phyloP scores from a whole-genome alignment of 805 yeast species.

The Vanderwaltozyma yarrowii region DNA sequence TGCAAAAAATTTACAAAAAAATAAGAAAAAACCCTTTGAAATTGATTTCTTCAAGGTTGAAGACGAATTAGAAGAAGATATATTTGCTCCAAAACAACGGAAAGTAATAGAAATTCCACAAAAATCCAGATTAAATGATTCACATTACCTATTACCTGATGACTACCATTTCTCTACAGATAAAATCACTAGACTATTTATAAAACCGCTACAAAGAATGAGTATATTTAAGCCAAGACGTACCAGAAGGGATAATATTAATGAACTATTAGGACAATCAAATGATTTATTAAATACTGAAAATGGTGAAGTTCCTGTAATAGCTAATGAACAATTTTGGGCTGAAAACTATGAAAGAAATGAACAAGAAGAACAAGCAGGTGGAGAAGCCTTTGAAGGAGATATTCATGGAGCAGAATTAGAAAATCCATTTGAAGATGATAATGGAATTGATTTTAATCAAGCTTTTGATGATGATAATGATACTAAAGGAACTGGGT shows the following conservation, averaged over 20 bases:
- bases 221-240: slow-evolving; percentile 22
- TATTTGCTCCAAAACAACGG: slow-evolving; percentile 33
- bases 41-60: slow-evolving; percentile 37
- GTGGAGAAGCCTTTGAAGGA: slow-evolving; percentile 14
- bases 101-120: slow-evolving; percentile 33
- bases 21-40: slow-evolving; percentile 28
- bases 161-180: slow-evolving; percentile 65
- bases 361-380: slow-evolving; percentile 29
- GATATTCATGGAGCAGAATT: slow-evolving; percentile 15
- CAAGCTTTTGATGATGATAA: slow-evolving; percentile 28
- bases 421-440: slow-evolving; percentile 31
- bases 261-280: not conserved
- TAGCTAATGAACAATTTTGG: slow-evolving; percentile 62
- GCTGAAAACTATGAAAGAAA: slow-evolving; percentile 47
- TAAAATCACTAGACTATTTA: slow-evolving; percentile 53
- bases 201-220: slow-evolving; percentile 49
- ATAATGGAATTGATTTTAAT: slow-evolving; percentile 26
- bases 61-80: slow-evolving; percentile 30
- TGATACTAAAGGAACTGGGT: slow-evolving; percentile 25
- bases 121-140: slow-evolving; percentile 31
- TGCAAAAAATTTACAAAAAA: slow-evolving; percentile 11
- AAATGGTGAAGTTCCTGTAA: slow-evolving; percentile 22
- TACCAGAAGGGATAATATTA: slow-evolving; percentile 3
- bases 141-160: slow-evolving; percentile 52
- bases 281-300: not conserved